Conservation (phyloP, 306 rosid species). For the Aeschynomene evenia region DNA sequence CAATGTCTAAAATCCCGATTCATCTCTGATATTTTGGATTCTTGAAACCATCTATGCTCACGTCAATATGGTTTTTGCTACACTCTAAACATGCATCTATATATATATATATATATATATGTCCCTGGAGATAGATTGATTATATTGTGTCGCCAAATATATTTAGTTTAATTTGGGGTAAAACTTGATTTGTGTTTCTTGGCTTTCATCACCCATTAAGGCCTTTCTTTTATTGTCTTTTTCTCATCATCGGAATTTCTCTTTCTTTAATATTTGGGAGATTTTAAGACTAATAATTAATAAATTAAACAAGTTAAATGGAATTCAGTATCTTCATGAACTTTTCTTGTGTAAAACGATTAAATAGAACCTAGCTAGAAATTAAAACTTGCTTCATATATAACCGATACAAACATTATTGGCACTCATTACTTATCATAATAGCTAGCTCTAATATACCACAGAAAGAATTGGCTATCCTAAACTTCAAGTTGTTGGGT, state of each 20-base stretch:
- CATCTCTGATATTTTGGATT: not conserved
- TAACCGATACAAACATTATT: not conserved
- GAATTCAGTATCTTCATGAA: not conserved
- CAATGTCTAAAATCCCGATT: too few species aligned
- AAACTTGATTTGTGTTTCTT: not conserved
- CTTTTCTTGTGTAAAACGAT: not conserved
- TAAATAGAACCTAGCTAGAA: not conserved
- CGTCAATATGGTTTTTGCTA: not conserved
- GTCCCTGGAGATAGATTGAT: too few species aligned
- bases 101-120: too few species aligned
- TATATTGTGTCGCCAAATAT: not conserved
- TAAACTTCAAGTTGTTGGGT: not conserved
- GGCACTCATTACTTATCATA: not conserved
- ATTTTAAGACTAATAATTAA: not conserved
- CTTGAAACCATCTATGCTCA: not conserved
- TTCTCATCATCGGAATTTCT: not conserved
- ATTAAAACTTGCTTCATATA: not conserved
- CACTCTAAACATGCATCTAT: not conserved
- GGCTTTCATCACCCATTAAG: not conserved
- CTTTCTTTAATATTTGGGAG: not conserved
- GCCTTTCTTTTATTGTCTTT: not conserved
- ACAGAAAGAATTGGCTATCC: not conserved
- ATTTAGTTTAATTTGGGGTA: not conserved
- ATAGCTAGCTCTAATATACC: too few species aligned
- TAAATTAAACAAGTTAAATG: too few species aligned